Percentiles rank a stretch among this genome's conserved stretches.
Evolutionary conservation across 805 yeast genomes (phyloP).

Genomic region (Tetrapisispora fleetii): DNA sequence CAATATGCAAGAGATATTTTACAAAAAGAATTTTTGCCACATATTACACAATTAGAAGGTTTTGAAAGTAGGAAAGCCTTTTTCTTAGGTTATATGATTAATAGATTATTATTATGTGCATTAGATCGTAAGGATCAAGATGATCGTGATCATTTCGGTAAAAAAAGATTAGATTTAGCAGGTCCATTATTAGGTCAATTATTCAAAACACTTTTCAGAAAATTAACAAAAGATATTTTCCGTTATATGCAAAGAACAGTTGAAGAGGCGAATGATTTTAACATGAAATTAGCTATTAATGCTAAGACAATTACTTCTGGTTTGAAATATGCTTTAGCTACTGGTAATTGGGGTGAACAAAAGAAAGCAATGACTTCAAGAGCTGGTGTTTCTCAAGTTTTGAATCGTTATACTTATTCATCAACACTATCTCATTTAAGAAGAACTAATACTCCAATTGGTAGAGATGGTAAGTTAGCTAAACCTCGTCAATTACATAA

Average conservation of each 20-base stretch:
- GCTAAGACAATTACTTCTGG: constrained; percentile 97
- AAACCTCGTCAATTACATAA: constrained; percentile 98
- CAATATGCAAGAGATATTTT: constrained; percentile 95
- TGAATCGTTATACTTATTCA: constrained; percentile 94
- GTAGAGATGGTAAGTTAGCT: constrained; percentile 97
- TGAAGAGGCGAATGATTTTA: constrained; percentile 94
- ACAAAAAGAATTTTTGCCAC: constrained; percentile 93
- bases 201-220: constrained; percentile 88
- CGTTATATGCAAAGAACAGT: constrained; percentile 98
- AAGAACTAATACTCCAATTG: constrained; percentile 98
- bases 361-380: constrained; percentile 97
- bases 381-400: constrained; percentile 98
- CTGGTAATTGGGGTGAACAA: constrained; percentile 99
- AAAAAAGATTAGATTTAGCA: constrained; percentile 94
- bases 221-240: constrained; percentile 91
- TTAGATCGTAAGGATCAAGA: constrained; percentile 96
- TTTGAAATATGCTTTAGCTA: constrained; percentile 91
- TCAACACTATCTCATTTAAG: constrained; percentile 98
- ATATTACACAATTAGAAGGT: constrained; percentile 95
- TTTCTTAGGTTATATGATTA: constrained; percentile 96
- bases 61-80: constrained; percentile 94
- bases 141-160: constrained; percentile 99
- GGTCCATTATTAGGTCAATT: constrained; percentile 95
- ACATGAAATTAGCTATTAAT: constrained; percentile 91
- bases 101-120: constrained; percentile 88